These are phyloP conservation scores for Cyberlindnera mrakii DNA, from an alignment of 805 yeast species.

Conservation along the genomic window DNA sequence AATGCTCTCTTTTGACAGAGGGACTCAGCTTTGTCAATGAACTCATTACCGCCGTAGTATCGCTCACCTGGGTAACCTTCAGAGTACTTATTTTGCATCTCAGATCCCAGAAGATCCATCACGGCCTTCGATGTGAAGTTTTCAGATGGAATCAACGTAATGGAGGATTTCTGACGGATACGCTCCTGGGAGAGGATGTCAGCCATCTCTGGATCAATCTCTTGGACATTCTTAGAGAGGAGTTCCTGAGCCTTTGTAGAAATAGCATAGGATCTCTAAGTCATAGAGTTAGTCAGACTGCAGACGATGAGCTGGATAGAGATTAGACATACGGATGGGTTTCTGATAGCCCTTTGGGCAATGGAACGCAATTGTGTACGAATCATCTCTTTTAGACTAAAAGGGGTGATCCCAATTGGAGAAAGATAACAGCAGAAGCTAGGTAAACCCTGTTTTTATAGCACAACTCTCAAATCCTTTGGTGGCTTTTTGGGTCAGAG, in stretches of 20 bases:
- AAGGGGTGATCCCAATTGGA: too few relatives aligned
- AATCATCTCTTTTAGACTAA: slow-evolving; percentile 6
- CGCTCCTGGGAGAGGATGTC: slow-evolving; percentile 71
- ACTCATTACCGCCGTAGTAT: slow-evolving; percentile 96
- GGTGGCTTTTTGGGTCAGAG: too few relatives aligned
- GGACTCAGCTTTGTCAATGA: slow-evolving; percentile 84
- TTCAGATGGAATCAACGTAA: slow-evolving; percentile 91
- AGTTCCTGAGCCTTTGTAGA: slow-evolving; percentile 16
- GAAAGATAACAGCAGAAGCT: too few relatives aligned
- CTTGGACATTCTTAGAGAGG: slow-evolving; percentile 27
- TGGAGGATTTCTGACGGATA: slow-evolving; percentile 83
- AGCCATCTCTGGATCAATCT: slow-evolving; percentile 81
- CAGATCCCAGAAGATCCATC: slow-evolving; percentile 90
- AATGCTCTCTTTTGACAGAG: slow-evolving; percentile 90
- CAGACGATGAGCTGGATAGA: too few relatives aligned
- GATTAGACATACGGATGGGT: slow-evolving; percentile 4
- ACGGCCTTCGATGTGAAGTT: slow-evolving; percentile 95
- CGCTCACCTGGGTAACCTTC: slow-evolving; percentile 98
- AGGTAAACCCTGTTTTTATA: too few relatives aligned
- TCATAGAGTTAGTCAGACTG: too few relatives aligned
- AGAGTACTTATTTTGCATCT: slow-evolving; percentile 95
- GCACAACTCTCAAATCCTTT: too few relatives aligned
- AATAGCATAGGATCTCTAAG: slow-evolving; percentile 16
- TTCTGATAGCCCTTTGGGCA: slow-evolving; percentile 9
- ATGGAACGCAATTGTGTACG: slow-evolving; percentile 15